phyloP scores from a whole-genome alignment of 768 basidiomycete species.

The Lactifluus rugatus region DNA sequence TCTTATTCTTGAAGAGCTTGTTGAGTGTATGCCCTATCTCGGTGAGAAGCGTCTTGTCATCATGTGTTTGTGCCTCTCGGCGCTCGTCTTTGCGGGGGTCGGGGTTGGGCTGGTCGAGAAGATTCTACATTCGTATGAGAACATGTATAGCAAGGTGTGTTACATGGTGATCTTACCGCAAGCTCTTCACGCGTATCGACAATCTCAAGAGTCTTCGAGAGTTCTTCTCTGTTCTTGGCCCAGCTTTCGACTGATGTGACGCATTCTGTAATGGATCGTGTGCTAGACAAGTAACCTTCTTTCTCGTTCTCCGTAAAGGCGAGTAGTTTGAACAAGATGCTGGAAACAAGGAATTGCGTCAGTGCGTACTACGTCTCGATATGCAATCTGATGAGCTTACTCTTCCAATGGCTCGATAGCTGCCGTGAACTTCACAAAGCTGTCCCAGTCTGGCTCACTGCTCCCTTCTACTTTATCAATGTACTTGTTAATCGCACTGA shows the following conservation, averaged over 20 bases:
- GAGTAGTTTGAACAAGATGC: slow-evolving; percentile 6
- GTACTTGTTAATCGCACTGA: slow-evolving; percentile 12
- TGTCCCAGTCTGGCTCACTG: slow-evolving; percentile 9
- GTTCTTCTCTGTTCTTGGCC: slow-evolving; percentile 2
- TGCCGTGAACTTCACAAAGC: slow-evolving; percentile 15
- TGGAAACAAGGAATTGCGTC: not conserved
- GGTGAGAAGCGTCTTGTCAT: slow-evolving; percentile 1
- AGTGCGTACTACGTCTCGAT: not conserved
- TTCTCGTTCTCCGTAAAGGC: slow-evolving; percentile 10
- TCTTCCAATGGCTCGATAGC: slow-evolving; percentile 21
- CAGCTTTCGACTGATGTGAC: not conserved
- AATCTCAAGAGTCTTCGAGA: not conserved
- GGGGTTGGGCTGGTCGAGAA: not conserved
- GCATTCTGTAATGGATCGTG: not conserved
- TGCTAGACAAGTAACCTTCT: not conserved
- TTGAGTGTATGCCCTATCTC: not conserved
- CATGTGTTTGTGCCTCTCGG: not conserved
- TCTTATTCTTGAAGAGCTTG: not conserved
- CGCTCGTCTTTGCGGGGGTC: not conserved
- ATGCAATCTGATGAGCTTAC: not conserved
- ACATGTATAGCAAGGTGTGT: not conserved
- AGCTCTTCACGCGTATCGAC: not conserved
- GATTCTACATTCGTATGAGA: not conserved
- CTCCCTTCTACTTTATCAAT: slow-evolving; percentile 13
- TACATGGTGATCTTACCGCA: not conserved